Evolutionary conservation across 2,329 filamentous ascomycete species (phyloP).

Genomic region (Xylariaceae sp.): DNA sequence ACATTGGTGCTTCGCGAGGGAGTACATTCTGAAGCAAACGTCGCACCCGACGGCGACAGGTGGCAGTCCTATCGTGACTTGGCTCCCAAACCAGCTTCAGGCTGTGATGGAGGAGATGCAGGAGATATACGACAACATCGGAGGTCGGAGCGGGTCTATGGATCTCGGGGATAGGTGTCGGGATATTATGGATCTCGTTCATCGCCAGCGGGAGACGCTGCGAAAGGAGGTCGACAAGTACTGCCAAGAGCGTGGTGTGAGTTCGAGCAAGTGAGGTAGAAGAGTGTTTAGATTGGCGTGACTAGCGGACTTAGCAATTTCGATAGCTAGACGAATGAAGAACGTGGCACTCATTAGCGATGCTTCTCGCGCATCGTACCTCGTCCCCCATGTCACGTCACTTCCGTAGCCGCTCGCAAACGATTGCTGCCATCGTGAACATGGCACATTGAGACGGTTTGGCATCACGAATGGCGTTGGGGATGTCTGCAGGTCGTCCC

Average conservation of each 20-base stretch:
- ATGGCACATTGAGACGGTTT: too few species aligned
- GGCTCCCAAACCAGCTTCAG: conserved; percentile 77
- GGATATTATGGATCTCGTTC: conserved; percentile 66
- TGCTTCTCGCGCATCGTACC: too few species aligned
- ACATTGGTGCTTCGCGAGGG: conserved; percentile 81
- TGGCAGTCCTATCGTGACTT: conserved; percentile 78
- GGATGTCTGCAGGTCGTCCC: too few species aligned
- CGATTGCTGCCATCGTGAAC: too few species aligned
- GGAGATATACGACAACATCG: conserved; percentile 50
- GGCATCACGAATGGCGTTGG: too few species aligned
- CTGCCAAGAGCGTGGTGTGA: conserved; percentile 56
- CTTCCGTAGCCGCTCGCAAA: too few species aligned
- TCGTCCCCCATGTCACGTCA: too few species aligned
- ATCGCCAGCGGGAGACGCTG: conserved; percentile 62
- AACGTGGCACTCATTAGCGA: too few species aligned
- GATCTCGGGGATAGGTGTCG: conserved; percentile 46
- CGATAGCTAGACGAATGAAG: too few species aligned
- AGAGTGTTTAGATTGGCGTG: not conserved
- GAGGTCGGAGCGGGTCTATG: conserved; percentile 33
- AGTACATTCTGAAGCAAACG: conserved; percentile 80
- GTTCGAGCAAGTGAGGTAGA: not conserved
- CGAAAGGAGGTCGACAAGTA: conserved; percentile 74
- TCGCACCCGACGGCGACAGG: conserved; percentile 75
- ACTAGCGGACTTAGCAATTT: too few species aligned
- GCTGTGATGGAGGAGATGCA: conserved; percentile 72